These are phyloP conservation scores for Penicillium carneum DNA, from an alignment of 2,329 filamentous ascomycete species.

Conservation along the genomic window DNA sequence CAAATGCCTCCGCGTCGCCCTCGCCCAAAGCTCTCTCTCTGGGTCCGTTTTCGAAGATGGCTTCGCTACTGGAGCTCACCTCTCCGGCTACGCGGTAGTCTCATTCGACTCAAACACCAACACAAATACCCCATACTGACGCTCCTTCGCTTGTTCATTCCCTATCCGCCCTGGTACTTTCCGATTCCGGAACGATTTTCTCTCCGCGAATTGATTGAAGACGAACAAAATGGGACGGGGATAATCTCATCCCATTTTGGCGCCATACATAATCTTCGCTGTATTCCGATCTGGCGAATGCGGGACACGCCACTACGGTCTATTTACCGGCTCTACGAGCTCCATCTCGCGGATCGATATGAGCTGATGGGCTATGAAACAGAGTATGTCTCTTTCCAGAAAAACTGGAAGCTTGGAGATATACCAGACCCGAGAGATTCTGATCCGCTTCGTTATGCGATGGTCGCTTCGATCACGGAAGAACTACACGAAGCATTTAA, in stretches of 20 bases:
- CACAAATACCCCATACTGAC: slow-evolving; percentile 31
- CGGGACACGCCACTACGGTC: slow-evolving; percentile 42
- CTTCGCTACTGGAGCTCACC: slow-evolving; percentile 18
- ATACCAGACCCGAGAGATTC: slow-evolving; percentile 38
- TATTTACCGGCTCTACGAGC: slow-evolving; percentile 42
- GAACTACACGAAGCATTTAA: slow-evolving; percentile 37
- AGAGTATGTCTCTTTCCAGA: slow-evolving; percentile 37
- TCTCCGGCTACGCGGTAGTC: slow-evolving; percentile 32
- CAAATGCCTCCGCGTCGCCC: neutral
- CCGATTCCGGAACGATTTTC: slow-evolving; percentile 32
- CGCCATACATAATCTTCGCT: slow-evolving; percentile 37
- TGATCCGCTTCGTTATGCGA: slow-evolving; percentile 41
- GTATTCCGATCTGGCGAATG: slow-evolving; percentile 38
- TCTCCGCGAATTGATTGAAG: slow-evolving; percentile 25
- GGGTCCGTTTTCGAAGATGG: neutral
- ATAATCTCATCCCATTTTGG: slow-evolving; percentile 3
- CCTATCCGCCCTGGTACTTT: slow-evolving; percentile 38
- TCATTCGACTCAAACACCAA: slow-evolving; percentile 29
- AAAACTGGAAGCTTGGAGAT: slow-evolving; percentile 28
- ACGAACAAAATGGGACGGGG: slow-evolving; percentile 16
- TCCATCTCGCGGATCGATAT: slow-evolving; percentile 30
- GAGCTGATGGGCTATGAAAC: slow-evolving; percentile 33
- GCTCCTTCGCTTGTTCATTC: slow-evolving; percentile 35
- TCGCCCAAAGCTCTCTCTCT: neutral
- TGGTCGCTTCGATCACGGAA: slow-evolving; percentile 38